These are phyloP conservation scores for Loxodes magnus DNA, from an alignment of 73 alveolate species.

Conservation along the genomic window DNA sequence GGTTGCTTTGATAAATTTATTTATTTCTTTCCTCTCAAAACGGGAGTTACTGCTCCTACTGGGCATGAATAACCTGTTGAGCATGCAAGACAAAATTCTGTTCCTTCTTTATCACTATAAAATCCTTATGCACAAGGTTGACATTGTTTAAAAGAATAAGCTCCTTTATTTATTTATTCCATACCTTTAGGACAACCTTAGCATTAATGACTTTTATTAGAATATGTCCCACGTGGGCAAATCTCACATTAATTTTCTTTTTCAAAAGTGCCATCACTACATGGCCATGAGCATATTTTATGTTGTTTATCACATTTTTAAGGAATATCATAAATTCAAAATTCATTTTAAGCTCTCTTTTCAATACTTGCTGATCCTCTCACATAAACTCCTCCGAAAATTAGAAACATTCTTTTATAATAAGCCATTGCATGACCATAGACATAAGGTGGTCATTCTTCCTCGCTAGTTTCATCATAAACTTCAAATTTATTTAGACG, in stretches of 20 bases:
- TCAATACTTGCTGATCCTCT: neutral
- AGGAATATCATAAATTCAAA: neutral
- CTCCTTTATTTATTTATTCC: neutral
- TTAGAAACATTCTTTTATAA: neutral
- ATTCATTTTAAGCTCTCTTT: neutral
- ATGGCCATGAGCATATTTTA: neutral
- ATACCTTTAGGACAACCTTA: neutral
- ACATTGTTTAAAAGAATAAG: neutral
- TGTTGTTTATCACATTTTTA: neutral
- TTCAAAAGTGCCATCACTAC: conserved; percentile 6
- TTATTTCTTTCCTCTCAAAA: neutral
- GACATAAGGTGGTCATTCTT: neutral
- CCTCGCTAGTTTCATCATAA: neutral
- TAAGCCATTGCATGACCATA: neutral
- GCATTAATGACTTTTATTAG: neutral
- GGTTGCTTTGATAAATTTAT: neutral
- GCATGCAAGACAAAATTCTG: conserved; percentile 3
- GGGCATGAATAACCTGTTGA: neutral
- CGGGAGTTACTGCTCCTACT: neutral
- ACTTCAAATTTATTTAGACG: too few species aligned
- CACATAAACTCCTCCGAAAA: neutral
- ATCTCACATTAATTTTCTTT: neutral
- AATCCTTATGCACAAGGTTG: conserved; percentile 2
- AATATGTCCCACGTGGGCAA: conserved; percentile 1
- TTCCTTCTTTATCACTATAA: conserved; percentile 1